phyloP scores from a whole-genome alignment of 1,284 basidiomycete species.

The Austroboletus rostrupii region DNA sequence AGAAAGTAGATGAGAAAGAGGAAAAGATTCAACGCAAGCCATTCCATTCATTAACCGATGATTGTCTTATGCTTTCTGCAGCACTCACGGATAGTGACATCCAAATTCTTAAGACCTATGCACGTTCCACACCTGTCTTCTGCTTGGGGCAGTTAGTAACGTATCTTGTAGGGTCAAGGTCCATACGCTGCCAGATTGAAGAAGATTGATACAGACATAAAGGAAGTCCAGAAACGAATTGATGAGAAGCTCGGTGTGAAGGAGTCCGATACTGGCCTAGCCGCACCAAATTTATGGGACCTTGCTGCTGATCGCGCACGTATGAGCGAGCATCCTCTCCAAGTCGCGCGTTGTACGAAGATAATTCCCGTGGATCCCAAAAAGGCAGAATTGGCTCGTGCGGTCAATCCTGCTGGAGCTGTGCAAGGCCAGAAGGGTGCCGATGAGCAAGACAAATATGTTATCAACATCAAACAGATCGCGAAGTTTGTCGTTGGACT shows the following conservation, averaged over 20 bases:
- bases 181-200: constrained; percentile 91
- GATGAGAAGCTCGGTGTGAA: constrained; percentile 98
- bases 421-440: constrained; percentile 83
- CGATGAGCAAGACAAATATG: constrained; percentile 97
- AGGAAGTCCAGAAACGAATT: constrained; percentile 94
- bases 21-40: constrained; percentile 87
- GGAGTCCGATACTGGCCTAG: constrained; percentile 97
- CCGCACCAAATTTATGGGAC: constrained; percentile 96
- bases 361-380: constrained; percentile 84
- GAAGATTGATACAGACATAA: constrained; percentile 89
- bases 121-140: constrained; percentile 29
- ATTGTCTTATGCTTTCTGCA: constrained; percentile 29
- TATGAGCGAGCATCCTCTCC: constrained; percentile 91
- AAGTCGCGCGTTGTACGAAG: constrained; percentile 98
- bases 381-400: constrained; percentile 67
- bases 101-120: constrained; percentile 98
- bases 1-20: constrained; percentile 79
- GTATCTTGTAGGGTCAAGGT: constrained; percentile 80
- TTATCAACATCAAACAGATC: constrained; percentile 99
- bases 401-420: constrained; percentile 72
- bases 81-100: constrained; percentile 98
- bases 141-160: neutral
- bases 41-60: neutral
- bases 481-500: constrained; percentile 99
- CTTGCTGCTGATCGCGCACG: constrained; percentile 83